phyloP scores from a whole-genome alignment of 768 basidiomycete genomes.

The Phaeotremella fagi region DNA sequence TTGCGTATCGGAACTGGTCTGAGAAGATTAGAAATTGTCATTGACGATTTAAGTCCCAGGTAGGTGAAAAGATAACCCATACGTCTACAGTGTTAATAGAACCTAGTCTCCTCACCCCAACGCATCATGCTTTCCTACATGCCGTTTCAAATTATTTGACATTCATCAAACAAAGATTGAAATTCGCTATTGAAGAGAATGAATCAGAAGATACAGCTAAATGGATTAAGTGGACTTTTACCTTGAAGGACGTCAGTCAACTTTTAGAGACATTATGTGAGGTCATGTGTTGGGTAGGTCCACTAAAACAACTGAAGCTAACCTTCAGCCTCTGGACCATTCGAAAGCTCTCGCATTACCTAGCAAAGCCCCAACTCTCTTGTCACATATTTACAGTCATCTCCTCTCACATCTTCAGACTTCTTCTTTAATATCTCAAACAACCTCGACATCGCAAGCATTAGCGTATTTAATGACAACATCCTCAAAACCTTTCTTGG shows the following conservation, averaged over 20 bases:
- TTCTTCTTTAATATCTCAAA: neutral
- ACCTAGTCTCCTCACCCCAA: conserved; percentile 30
- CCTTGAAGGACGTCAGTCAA: conserved; percentile 15
- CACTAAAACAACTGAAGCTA: neutral
- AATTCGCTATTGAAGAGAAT: conserved; percentile 12
- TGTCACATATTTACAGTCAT: conserved; percentile 25
- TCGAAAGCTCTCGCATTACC: conserved; percentile 12
- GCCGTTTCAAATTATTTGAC: conserved; percentile 28
- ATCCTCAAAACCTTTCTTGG: conserved; percentile 21
- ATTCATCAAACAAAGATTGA: conserved; percentile 27
- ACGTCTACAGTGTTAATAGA: neutral
- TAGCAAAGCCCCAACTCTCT: conserved; percentile 19
- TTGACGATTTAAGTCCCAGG: conserved; percentile 22
- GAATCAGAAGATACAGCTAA: neutral
- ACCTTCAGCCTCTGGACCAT: conserved; percentile 17
- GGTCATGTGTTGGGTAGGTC: conserved; percentile 32
- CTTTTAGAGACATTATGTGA: conserved; percentile 20
- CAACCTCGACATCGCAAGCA: conserved; percentile 1
- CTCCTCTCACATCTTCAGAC: conserved; percentile 19
- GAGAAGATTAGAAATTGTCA: conserved; percentile 27
- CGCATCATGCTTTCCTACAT: conserved; percentile 39
- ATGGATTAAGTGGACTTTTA: conserved; percentile 20
- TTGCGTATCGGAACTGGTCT: conserved; percentile 29
- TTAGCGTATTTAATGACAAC: conserved; percentile 28
- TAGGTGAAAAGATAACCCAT: conserved; percentile 5